phyloP scores from a whole-genome alignment of 805 yeast species.

The Kodamaea nitidulidarum region DNA sequence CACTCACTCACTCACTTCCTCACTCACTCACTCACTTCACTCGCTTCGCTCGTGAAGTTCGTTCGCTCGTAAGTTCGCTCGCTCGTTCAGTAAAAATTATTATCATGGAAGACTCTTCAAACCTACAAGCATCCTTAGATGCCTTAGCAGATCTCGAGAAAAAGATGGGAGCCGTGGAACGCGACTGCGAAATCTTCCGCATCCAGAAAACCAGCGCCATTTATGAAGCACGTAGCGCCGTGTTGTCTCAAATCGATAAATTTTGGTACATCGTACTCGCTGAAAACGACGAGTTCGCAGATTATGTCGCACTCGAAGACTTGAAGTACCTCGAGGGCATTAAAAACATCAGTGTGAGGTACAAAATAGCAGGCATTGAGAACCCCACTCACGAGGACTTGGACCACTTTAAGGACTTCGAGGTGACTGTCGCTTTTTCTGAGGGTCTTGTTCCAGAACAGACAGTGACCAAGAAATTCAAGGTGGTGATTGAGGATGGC shows the following conservation, averaged over 20 bases:
- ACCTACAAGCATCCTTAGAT: conserved; percentile 29
- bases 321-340: conserved; percentile 68
- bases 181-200: conserved; percentile 54
- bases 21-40: too few relatives aligned
- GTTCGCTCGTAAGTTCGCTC: too few relatives aligned
- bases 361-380: conserved; percentile 36
- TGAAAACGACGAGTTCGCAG: conserved; percentile 80
- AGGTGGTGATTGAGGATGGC: conserved; percentile 46
- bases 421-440: conserved; percentile 55
- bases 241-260: conserved; percentile 55
- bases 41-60: too few relatives aligned
- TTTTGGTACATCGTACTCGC: conserved; percentile 89
- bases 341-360: conserved; percentile 57
- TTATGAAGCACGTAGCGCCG: conserved; percentile 52
- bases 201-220: conserved; percentile 52
- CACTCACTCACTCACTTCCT: too few relatives aligned
- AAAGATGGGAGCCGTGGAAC: conserved; percentile 56
- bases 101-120: conserved; percentile 4
- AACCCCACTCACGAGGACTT: conserved; percentile 14
- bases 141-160: conserved; percentile 55
- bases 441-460: conserved; percentile 51
- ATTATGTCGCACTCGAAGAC: conserved; percentile 72
- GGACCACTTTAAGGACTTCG: conserved; percentile 51
- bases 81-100: neutral
- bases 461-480: conserved; percentile 57